Percentiles rank a stretch among this genome's conserved stretches.
Conservation (phyloP, 192 early-diverging fungal species). For the Gigaspora rosea region DNA sequence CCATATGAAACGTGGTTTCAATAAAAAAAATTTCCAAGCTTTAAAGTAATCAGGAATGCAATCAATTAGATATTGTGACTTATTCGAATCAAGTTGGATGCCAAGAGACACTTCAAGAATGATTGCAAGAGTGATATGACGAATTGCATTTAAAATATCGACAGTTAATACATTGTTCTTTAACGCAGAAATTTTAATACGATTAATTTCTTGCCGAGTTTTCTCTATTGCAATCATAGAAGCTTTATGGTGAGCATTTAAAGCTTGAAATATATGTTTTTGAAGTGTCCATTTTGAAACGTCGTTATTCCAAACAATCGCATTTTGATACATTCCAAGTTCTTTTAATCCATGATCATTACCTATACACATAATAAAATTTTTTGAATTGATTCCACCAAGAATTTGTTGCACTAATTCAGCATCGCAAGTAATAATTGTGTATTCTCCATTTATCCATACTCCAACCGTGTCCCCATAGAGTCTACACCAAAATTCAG, state of each 20-base stretch:
- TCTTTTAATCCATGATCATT: not conserved
- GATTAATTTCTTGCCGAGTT: not conserved
- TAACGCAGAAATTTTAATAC: not conserved
- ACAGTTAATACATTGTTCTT: not conserved
- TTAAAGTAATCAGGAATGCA: not conserved
- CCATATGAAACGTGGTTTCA: not conserved
- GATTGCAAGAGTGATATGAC: not conserved
- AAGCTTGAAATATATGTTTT: not conserved
- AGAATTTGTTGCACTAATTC: not conserved
- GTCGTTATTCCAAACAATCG: not conserved
- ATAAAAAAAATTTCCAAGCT: not conserved
- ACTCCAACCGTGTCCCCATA: not conserved
- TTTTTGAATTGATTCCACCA: not conserved
- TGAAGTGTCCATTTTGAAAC: constrained; percentile 1
- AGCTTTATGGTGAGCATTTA: not conserved
- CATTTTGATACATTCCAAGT: constrained; percentile 3
- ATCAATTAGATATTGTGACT: not conserved
- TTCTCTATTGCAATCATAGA: not conserved
- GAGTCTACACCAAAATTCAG: no score
- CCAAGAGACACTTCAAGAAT: not conserved
- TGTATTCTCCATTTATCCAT: not conserved
- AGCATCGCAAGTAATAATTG: not conserved
- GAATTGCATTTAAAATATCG: not conserved
- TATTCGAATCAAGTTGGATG: not conserved
- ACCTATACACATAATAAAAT: not conserved